phyloP scores from a whole-genome alignment of 108 stramenopile genomes.

The Discostella pseudostelligera region DNA sequence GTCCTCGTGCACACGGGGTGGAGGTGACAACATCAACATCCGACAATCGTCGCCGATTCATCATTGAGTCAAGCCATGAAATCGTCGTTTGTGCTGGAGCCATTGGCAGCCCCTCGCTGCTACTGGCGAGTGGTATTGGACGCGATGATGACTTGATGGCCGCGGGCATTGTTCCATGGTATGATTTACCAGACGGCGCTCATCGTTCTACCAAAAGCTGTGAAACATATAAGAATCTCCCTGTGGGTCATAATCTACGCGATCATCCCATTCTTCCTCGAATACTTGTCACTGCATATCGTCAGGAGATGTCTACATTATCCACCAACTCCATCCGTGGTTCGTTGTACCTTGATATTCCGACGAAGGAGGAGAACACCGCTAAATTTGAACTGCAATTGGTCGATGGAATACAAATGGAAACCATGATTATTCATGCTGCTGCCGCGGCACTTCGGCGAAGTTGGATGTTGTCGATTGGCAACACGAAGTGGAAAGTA shows the following conservation, averaged over 20 bases:
- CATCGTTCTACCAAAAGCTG: background rate
- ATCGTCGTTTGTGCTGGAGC: conserved; percentile 72
- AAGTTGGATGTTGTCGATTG: conserved; percentile 13
- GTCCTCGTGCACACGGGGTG: conserved; percentile 2
- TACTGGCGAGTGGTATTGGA: conserved; percentile 66
- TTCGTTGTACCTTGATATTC: conserved; percentile 11
- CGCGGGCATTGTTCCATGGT: conserved; percentile 45
- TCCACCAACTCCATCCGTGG: conserved; percentile 39
- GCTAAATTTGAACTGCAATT: conserved; percentile 40
- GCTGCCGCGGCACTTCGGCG: conserved; percentile 38
- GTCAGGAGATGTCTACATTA: background rate
- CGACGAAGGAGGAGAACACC: background rate
- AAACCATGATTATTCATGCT: conserved; percentile 44
- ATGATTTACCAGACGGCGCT: conserved; percentile 17
- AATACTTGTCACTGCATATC: conserved; percentile 25
- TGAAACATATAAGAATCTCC: conserved; percentile 17
- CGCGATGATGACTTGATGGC: conserved; percentile 32
- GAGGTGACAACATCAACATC: background rate
- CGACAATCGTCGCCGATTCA: background rate
- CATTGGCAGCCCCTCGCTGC: conserved; percentile 64
- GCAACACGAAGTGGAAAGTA: background rate
- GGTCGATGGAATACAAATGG: conserved; percentile 39
- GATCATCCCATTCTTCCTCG: conserved; percentile 71
- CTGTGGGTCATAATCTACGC: conserved; percentile 44
- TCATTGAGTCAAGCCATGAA: conserved; percentile 27